Evolutionary conservation across 2,329 filamentous ascomycete genomes (phyloP), one percentile per base, ranked within the genome.

Genomic region (Epichloe uncinata): DNA sequence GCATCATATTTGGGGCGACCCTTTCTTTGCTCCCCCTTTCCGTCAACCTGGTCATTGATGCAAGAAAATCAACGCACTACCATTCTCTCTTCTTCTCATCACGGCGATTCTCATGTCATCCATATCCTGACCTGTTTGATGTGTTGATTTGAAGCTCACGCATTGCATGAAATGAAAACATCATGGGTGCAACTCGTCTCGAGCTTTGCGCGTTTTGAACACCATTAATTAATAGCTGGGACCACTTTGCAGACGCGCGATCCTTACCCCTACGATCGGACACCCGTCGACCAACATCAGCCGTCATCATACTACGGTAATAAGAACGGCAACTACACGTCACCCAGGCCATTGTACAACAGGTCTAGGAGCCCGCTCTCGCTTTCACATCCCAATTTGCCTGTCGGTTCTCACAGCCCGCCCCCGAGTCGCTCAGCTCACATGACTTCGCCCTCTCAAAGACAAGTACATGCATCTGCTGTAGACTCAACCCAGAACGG

Each of bases 291-390:
- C 52, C 65, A 72, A 42, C 67, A 61, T 51, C 65, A 71, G 44
- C 66, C 61, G 48, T 60, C 64, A 47, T 52, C 63, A 34, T 60
- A 72, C 44, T 78, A 77, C 56, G 73, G 73, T 62, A 74, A 72
- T 67, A 66, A 67, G 53, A 63, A 62, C 68, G 66, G 68, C 53
- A 62, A 62, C 57, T 74, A 75, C 61, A 69, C 69, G 48, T 77
- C 76, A 44, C 73, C 76, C 36, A 65, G 70, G 38, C 60, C 69
- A 22, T 66, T 66, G 18, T 73, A 72, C 54, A 63, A 57, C 54
- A 67, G 70, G 40, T 68, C 73, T 22, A 69, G 69, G 48, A 79
- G 76, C 50, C 75, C 76, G 33, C 58, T 71, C 49, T 69, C 74
- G 16, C 74, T 75, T 54, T 65, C 73, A 15, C 74, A 74, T 54